Percentiles rank a stretch among this genome's conserved stretches.
Conservation (phyloP, 31 red algal species). For the Asparagopsis taxiformis region DNA sequence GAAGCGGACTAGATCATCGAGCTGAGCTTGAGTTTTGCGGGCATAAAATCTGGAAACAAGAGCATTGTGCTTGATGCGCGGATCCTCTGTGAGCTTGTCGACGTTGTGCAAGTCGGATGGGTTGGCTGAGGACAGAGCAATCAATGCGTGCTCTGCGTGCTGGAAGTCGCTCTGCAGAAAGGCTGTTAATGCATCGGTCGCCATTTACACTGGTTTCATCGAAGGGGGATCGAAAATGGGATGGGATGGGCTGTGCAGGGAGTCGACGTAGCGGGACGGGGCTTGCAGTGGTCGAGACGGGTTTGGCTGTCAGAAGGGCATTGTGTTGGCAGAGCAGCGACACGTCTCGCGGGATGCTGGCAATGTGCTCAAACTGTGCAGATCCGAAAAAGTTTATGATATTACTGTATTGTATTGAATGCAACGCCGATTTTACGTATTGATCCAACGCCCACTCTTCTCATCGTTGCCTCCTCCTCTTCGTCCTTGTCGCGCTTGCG, state of each 20-base stretch:
- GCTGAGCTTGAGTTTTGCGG: neutral
- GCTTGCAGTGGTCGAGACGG: too few relatives aligned
- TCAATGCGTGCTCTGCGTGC: slow-evolving; percentile 8
- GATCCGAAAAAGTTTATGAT: too few relatives aligned
- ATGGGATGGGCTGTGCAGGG: slow-evolving; percentile 2
- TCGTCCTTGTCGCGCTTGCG: too few relatives aligned
- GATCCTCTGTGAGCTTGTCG: slow-evolving; percentile 25
- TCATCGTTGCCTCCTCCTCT: too few relatives aligned
- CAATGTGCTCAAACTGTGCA: too few relatives aligned
- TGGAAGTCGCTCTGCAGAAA: slow-evolving; percentile 51
- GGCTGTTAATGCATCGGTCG: slow-evolving; percentile 34
- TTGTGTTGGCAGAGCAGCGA: neutral
- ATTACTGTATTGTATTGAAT: too few relatives aligned
- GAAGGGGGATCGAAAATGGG: neutral
- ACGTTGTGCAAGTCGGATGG: neutral
- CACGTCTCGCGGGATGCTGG: too few relatives aligned
- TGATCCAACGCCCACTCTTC: too few relatives aligned
- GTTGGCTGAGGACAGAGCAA: slow-evolving; percentile 14
- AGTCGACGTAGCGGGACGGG: neutral
- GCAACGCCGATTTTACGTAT: too few relatives aligned
- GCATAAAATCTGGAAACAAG: slow-evolving; percentile 28
- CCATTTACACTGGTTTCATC: slow-evolving; percentile 5
- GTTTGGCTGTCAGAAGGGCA: too few relatives aligned
- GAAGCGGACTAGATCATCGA: slow-evolving; percentile 34
- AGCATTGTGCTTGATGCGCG: slow-evolving; percentile 39